A percentile compares a stretch with the other conserved stretches of the same genome.
Conservation (phyloP, 2,329 filamentous ascomycete genomes). For the Didymella sp. region DNA sequence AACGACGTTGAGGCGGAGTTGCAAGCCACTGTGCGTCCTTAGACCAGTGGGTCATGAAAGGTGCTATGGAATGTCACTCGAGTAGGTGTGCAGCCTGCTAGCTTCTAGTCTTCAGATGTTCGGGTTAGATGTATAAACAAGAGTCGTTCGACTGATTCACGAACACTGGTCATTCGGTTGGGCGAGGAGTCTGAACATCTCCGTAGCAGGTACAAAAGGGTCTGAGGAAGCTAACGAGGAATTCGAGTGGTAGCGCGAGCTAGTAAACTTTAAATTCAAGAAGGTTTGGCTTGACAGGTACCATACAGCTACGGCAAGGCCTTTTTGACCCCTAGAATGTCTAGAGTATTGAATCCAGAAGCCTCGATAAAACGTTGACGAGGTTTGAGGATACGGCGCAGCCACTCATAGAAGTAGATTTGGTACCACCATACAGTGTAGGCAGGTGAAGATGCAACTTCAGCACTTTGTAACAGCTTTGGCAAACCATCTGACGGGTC, state of each 20-base stretch:
- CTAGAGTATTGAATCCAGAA: constrained; percentile 11
- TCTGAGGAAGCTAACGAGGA: constrained; percentile 1
- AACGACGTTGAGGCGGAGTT: not conserved
- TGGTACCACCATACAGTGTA: not conserved
- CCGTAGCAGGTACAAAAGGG: not conserved
- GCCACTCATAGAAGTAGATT: not conserved
- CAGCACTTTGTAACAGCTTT: not conserved
- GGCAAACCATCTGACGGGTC: not conserved
- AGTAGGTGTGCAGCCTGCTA: not conserved
- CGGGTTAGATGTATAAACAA: not conserved
- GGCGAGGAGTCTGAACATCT: not conserved
- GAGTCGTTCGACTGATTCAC: not conserved
- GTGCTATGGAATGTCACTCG: too few relatives aligned
- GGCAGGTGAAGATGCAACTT: not conserved
- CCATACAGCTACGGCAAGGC: constrained; percentile 4
- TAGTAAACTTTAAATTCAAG: constrained; percentile 5
- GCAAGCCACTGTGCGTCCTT: not conserved
- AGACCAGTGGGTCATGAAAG: not conserved
- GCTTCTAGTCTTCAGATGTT: not conserved
- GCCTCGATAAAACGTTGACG: constrained; percentile 6
- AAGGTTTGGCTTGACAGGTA: constrained; percentile 16
- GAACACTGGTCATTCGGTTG: not conserved
- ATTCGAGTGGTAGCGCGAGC: constrained; percentile 6
- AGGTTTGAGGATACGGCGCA: not conserved
- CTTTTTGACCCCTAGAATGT: constrained; percentile 3